A percentile compares a stretch with the other conserved stretches of the same genome.
These are phyloP conservation scores for Singerocomus inundabilis DNA, from an alignment of 1,284 basidiomycete genomes.

Conservation along the genomic window DNA sequence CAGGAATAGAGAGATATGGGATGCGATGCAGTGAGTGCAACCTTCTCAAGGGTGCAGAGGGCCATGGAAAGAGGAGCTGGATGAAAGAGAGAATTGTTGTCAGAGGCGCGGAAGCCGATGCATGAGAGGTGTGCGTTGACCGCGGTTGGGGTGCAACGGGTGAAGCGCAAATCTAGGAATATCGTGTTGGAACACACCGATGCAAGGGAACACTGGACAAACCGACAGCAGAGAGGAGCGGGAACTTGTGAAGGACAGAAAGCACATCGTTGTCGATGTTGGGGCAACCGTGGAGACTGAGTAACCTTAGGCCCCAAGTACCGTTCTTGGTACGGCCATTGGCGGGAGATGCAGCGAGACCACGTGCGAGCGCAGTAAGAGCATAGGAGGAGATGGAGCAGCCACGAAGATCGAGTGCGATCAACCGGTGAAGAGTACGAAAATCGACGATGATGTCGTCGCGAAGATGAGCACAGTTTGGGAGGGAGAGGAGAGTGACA, in stretches of 20 bases:
- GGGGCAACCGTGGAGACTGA: conserved; percentile 43
- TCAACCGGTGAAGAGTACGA: conserved; percentile 49
- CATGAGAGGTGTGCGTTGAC: conserved; percentile 15
- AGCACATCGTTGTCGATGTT: conserved; percentile 37
- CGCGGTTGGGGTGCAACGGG: conserved; percentile 24
- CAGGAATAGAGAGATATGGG: conserved; percentile 32
- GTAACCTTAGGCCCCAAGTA: conserved; percentile 42
- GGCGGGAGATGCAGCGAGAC: conserved; percentile 18
- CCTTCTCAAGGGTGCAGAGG: conserved; percentile 28
- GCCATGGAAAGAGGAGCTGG: conserved; percentile 26
- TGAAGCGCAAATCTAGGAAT: conserved; percentile 33
- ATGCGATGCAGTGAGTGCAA: conserved; percentile 11
- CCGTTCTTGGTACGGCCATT: conserved; percentile 25
- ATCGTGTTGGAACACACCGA: conserved; percentile 1
- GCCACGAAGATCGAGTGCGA: conserved; percentile 59
- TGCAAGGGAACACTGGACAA: conserved; percentile 17
- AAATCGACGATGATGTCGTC: conserved; percentile 54
- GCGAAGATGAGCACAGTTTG: conserved; percentile 48
- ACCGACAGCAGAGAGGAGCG: conserved; percentile 47
- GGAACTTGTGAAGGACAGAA: conserved; percentile 36
- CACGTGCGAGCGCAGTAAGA: conserved; percentile 42
- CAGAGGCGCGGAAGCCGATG: conserved; percentile 27
- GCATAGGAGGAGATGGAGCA: conserved; percentile 53
- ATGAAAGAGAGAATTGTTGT: conserved; percentile 26
- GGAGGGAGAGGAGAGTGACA: conserved; percentile 58